Conservation (phyloP, 768 basidiomycete genomes). For the Guyanaporus albipodus region DNA sequence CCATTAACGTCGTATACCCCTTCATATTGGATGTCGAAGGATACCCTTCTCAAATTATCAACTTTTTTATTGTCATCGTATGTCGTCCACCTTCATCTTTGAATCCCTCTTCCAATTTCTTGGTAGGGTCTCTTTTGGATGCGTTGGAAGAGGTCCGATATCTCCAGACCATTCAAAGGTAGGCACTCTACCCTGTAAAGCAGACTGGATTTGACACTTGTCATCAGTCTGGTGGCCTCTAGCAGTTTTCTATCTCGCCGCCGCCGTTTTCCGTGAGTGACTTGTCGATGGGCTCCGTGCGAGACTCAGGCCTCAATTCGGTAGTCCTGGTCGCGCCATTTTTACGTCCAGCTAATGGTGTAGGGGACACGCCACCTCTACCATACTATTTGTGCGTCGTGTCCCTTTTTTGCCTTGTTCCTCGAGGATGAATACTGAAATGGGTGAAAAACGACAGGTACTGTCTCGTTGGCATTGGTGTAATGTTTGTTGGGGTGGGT, state of each 20-base stretch:
- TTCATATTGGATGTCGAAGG: constrained; percentile 57
- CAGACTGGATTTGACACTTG: not conserved
- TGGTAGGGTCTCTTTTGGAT: constrained; percentile 52
- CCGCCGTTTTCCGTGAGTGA: constrained; percentile 45
- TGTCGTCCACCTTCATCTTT: constrained; percentile 10
- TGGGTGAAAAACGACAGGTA: constrained; percentile 32
- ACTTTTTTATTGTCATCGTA: constrained; percentile 53
- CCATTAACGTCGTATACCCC: constrained; percentile 50
- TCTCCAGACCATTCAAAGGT: constrained; percentile 52
- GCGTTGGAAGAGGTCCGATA: constrained; percentile 46
- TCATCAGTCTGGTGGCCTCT: constrained; percentile 48
- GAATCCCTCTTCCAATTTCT: too few species aligned
- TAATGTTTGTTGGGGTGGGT: constrained; percentile 41
- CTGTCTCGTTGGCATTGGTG: constrained; percentile 48
- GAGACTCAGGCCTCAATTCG: not conserved
- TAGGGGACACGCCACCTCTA: constrained; percentile 60
- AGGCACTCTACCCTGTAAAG: not conserved
- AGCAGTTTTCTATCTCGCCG: constrained; percentile 50
- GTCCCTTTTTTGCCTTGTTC: constrained; percentile 25
- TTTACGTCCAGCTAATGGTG: constrained; percentile 47
- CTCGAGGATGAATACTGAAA: not conserved
- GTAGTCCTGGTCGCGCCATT: constrained; percentile 54
- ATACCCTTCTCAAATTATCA: constrained; percentile 50
- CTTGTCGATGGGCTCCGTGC: not conserved
- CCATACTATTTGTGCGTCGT: constrained; percentile 50